A percentile compares a stretch with the other conserved stretches of the same genome.
Evolutionary conservation across 768 basidiomycete species (phyloP).

Genomic region (Rhodocollybia butyracea): DNA sequence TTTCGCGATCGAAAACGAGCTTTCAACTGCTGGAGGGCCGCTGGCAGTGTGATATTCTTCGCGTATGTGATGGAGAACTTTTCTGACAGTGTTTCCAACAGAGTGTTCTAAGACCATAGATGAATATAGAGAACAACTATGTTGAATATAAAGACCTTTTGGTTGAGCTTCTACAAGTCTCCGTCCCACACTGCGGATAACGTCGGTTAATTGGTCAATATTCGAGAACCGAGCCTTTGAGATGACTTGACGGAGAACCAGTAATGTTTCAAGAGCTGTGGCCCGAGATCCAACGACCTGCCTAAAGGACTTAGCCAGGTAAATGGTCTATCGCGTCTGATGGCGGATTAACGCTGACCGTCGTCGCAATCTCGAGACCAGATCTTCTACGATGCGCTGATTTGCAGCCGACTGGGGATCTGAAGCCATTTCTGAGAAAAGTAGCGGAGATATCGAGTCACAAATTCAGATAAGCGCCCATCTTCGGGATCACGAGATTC

Average conservation of each 20-base stretch:
- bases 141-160: conserved; percentile 60
- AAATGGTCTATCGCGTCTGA: conserved; percentile 13
- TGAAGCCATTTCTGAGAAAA: conserved; percentile 36
- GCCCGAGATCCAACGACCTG: conserved; percentile 90
- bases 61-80: conserved; percentile 88
- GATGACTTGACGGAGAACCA: conserved; percentile 86
- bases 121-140: conserved; percentile 2
- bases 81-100: conserved; percentile 91
- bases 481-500: too few relatives aligned
- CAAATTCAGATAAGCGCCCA: not conserved
- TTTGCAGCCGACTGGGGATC: conserved; percentile 34
- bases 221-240: conserved; percentile 82
- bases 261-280: conserved; percentile 85
- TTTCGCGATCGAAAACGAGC: conserved; percentile 71
- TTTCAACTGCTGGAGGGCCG: conserved; percentile 31
- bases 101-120: conserved; percentile 69
- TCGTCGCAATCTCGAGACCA: conserved; percentile 68
- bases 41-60: conserved; percentile 92
- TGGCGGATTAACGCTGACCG: conserved; percentile 45
- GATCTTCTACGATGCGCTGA: conserved; percentile 61
- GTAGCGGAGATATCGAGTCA: not conserved
- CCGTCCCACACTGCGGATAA: conserved; percentile 77
- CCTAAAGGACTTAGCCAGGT: conserved; percentile 36
- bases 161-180: conserved; percentile 88
- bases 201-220: conserved; percentile 78